These are phyloP conservation scores for Talaromyces sp. DNA, from an alignment of 2,329 filamentous ascomycete species.

Conservation along the genomic window DNA sequence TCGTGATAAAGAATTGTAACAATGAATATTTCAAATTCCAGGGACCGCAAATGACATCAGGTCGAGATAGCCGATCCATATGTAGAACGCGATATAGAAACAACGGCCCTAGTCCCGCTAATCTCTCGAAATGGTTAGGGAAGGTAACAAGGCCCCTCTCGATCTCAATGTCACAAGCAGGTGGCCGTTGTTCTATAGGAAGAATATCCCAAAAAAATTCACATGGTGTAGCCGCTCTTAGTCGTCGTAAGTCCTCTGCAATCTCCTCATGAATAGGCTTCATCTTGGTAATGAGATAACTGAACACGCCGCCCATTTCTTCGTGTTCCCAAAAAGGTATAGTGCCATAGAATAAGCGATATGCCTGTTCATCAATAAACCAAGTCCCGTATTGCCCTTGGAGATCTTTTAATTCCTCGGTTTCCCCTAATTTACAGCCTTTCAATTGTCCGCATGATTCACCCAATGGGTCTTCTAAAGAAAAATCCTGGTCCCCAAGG, in stretches of 20 bases:
- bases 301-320: slow-evolving; percentile 1
- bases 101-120: not conserved
- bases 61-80: not conserved
- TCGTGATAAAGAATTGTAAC: no score
- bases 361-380: not conserved
- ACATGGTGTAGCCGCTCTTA: not conserved
- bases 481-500: not conserved
- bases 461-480: not conserved
- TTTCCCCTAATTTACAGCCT: not conserved
- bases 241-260: not conserved
- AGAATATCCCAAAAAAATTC: not conserved
- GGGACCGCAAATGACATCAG: not conserved
- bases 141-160: not conserved
- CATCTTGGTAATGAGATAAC: not conserved
- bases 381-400: not conserved
- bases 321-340: slow-evolving; percentile 2
- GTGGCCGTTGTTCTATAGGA: not conserved
- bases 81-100: slow-evolving; percentile 2
- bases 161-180: not conserved
- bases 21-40: no score
- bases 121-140: not conserved
- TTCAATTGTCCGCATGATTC: not conserved
- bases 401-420: not conserved
- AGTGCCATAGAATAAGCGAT: not conserved
- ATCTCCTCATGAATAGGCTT: not conserved